These are phyloP conservation scores for Acorus gramineus DNA, from an alignment of 106 monocot genomes.

Conservation along the genomic window DNA sequence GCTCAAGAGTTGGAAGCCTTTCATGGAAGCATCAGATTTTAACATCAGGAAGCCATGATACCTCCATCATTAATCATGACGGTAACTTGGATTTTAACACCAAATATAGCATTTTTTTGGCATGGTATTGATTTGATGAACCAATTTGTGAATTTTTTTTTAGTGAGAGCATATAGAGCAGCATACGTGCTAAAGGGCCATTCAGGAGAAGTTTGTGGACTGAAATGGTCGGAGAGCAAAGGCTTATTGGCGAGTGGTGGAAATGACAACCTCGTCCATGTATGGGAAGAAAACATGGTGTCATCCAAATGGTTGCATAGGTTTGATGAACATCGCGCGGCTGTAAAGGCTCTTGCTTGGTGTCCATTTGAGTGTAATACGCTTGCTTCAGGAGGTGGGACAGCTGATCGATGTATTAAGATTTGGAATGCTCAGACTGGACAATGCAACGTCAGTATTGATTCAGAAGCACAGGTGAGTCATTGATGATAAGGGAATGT, in stretches of 20 bases:
- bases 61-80: conserved; percentile 44
- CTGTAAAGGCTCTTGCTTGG: conserved; percentile 47
- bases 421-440: conserved; percentile 28
- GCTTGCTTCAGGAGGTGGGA: conserved; percentile 50
- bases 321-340: conserved; percentile 29
- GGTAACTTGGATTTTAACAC: conserved; percentile 1
- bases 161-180: conserved; percentile 28
- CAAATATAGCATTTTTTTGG: not conserved
- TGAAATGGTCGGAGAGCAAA: conserved; percentile 38
- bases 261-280: conserved; percentile 30
- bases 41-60: conserved; percentile 41
- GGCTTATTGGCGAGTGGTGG: conserved; percentile 39
- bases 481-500: too few relatives aligned
- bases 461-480: conserved; percentile 30
- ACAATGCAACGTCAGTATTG: conserved; percentile 15
- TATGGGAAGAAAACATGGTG: conserved; percentile 27
- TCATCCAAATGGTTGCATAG: conserved; percentile 27
- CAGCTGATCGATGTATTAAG: conserved; percentile 34
- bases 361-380: conserved; percentile 31
- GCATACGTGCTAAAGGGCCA: conserved; percentile 24
- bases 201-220: conserved; percentile 26
- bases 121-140: too few relatives aligned
- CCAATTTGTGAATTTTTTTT: not conserved
- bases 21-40: conserved; percentile 39
- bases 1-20: conserved; percentile 34